Base-by-base conservation (phyloP, 345 rosid genomes). In the Streptanthus diversifolius region DNA sequence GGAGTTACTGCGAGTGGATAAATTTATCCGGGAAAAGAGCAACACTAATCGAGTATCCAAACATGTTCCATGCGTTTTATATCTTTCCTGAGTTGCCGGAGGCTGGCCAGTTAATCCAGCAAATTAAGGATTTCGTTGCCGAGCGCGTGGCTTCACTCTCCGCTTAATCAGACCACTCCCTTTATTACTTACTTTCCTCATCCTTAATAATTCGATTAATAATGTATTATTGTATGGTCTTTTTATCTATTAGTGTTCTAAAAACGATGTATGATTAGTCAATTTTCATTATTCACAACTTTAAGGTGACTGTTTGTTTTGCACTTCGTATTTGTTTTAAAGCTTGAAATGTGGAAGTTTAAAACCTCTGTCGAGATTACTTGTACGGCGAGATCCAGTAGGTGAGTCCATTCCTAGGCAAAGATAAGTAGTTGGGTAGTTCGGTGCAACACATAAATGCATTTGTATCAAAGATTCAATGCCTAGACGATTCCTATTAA, bases 51-150 rank as follows among this genome's bases (percentile, higher is more conserved):
- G 96, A 93, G 72, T 90, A 83, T 76, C 88, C 92, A 36, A 78
- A 79, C 60, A 85, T 84, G 96, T 75, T 81, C 18, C 98, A 93
- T 68, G 91, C 96, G 0, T 93, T 93, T 66, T 93, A 93, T 62
- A 7, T 89, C 1, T 87, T 89, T 15, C 97, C 97, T 3, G 96
- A 89, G 47, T 35, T 93, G 36, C 80, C 87, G 0, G 90, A 84
- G 68, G 67, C 90, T 1, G 22, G 66, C 2, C 57, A 84, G 56
- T 40, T 93, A 14, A 57, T 93, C 18, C 7, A 54, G 18, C 85
- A 80, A 77, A 55, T 90, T 40, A 86, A 78, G 74, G 83, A 83
- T 49, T 93, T 93, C 24, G 66, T 90, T 8, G n/a, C 4, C 5
- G 39, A 70, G 32, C 78, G 80, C 64, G 73, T 73, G 49, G 63